Evolutionary conservation across 116 monocot genomes (phyloP).

Genomic region (Iris pallida): DNA sequence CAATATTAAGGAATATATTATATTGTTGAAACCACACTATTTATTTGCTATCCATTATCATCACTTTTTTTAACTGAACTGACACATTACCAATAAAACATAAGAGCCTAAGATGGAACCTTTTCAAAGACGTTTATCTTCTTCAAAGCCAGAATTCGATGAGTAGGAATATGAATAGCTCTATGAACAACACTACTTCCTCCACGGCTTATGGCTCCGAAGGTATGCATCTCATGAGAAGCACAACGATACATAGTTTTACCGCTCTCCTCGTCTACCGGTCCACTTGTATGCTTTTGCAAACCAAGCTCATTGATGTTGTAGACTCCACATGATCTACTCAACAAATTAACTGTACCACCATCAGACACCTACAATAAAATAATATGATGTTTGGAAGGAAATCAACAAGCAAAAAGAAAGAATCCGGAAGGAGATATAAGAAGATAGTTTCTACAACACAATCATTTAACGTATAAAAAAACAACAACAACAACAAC

Average conservation of each 20-base stretch:
- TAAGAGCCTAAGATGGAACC: constrained; percentile 33
- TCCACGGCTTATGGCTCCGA: constrained; percentile 92
- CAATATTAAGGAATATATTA: too few relatives aligned
- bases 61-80: too few relatives aligned
- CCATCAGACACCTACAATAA: constrained; percentile 78
- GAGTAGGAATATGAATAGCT: constrained; percentile 77
- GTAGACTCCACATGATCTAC: constrained; percentile 83
- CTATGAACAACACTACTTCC: constrained; percentile 93
- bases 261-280: constrained; percentile 47
- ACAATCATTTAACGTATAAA: too few relatives aligned
- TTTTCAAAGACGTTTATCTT: constrained; percentile 94
- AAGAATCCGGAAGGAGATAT: too few relatives aligned
- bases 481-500: too few relatives aligned
- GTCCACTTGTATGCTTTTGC: constrained; percentile 59
- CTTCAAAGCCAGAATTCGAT: constrained; percentile 85
- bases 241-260: constrained; percentile 85
- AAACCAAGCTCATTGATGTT: constrained; percentile 88
- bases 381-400: background rate
- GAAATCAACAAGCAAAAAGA: background rate
- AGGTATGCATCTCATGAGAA: constrained; percentile 89
- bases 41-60: too few relatives aligned
- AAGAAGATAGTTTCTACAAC: too few relatives aligned
- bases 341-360: constrained; percentile 88
- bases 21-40: too few relatives aligned
- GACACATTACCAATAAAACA: background rate